Conservation (phyloP, 75 land plant genomes). For the Pseudotsuga menziesii region DNA sequence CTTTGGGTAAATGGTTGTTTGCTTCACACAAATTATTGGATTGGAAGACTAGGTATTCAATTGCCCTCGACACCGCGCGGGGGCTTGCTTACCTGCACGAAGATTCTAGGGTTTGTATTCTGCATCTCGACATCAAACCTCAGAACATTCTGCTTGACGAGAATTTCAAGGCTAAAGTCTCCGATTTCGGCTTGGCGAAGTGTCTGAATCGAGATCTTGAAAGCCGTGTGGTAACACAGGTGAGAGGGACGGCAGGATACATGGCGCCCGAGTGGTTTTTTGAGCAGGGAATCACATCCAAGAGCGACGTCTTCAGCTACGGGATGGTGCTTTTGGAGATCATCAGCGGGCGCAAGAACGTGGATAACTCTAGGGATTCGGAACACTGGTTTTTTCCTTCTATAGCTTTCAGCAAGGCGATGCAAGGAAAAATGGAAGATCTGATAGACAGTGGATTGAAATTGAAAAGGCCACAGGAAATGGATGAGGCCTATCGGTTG, state of each 20-base stretch:
- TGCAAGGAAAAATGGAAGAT: neutral
- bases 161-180: slow-evolving; percentile 81
- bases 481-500: neutral
- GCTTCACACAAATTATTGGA: slow-evolving; percentile 10
- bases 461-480: neutral
- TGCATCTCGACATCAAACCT: slow-evolving; percentile 88
- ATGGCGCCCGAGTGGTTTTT: slow-evolving; percentile 80
- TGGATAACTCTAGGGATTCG: neutral
- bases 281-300: neutral
- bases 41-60: slow-evolving; percentile 50
- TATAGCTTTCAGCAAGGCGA: neutral
- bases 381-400: neutral
- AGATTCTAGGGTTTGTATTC: slow-evolving; percentile 66
- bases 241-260: slow-evolving; percentile 82
- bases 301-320: neutral
- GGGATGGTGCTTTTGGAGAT: neutral
- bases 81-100: slow-evolving; percentile 60
- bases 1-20: slow-evolving; percentile 2
- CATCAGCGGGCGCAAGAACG: neutral
- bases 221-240: slow-evolving; percentile 60
- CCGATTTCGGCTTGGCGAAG: slow-evolving; percentile 83
- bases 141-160: slow-evolving; percentile 68
- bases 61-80: slow-evolving; percentile 51
- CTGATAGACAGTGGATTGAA: neutral
- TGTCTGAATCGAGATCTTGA: slow-evolving; percentile 45